Base-by-base conservation (phyloP, 371 early-diverging fungal species). In the Fennellomyces sp. region DNA sequence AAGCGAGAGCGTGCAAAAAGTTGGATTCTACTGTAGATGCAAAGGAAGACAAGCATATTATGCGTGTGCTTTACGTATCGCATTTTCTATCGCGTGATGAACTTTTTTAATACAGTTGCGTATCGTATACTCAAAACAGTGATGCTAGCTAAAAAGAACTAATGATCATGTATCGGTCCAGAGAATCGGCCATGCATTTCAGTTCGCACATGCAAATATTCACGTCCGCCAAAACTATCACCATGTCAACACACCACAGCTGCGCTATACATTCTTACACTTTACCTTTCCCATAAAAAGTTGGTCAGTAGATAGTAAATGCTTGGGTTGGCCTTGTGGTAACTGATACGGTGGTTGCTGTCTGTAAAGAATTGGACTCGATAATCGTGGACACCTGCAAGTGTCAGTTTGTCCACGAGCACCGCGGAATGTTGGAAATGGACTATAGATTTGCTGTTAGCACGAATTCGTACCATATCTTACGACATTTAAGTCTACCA, bases 321-420 rank as follows among this genome's bases (percentile, higher is more conserved):
- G 42, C 88, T 87, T 10, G 75, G 72, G 45, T 88, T 83, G 12
- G 92, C 92, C 49, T 84, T 82, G 59, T 89, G 83, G 35, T 80
- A 75, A 41, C 70, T 61, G 57, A 98, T 97, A n/a, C 83, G 66
- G 74, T 98, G 99, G 71, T 97, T 93, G 45, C 87, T 92, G 69
- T 98, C 98, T 0, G 97, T 86, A 72, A 86, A 96, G 57, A 87
- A 84, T 41, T 93, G 94, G 8, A 93, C 84, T 42, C 87, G 90
- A 72, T 91, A 95, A 21, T 85, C 84, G 41, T 87, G 89, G 36
- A 94, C 77, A 29, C 76, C 79, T 11, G 85, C 86, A 11, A 80
- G 67, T 73, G 39, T 75, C 75, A 30, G 77, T 85, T 13, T 72
- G 88, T 54, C 77, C 77, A 45, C 72, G 77, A 39, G 69, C 86